Evolutionary conservation across 2,329 filamentous ascomycete species (phyloP).

Genomic region (Colletotrichum tropicale): DNA sequence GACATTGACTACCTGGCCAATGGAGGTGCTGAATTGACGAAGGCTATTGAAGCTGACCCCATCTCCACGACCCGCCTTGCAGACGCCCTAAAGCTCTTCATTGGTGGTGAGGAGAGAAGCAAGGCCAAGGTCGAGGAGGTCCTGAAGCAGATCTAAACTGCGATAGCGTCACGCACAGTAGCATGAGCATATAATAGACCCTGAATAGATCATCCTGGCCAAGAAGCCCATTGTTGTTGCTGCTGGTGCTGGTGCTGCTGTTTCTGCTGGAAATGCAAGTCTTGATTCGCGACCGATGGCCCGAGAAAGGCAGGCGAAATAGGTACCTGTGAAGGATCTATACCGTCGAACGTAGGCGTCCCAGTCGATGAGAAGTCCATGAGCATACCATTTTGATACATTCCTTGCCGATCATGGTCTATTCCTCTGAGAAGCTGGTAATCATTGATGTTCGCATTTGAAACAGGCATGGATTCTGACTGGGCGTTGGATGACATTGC

Average conservation of each 20-base stretch:
- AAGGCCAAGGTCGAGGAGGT: slow-evolving; percentile 39
- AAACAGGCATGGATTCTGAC: neutral
- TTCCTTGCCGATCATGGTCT: neutral
- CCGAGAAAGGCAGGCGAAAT: neutral
- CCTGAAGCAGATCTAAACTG: slow-evolving; percentile 24
- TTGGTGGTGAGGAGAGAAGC: slow-evolving; percentile 40
- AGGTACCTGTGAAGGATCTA: neutral
- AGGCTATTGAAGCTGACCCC: slow-evolving; percentile 43
- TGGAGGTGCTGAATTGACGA: slow-evolving; percentile 44
- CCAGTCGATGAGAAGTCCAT: neutral
- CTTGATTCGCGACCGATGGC: neutral
- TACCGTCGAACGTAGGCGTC: neutral
- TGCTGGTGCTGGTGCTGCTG: neutral
- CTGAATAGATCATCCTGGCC: neutral
- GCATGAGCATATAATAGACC: neutral
- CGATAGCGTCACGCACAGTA: neutral
- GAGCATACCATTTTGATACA: neutral
- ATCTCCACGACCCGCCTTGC: slow-evolving; percentile 39
- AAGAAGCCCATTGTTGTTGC: slow-evolving; percentile 7
- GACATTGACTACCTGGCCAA: slow-evolving; percentile 51
- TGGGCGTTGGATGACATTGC: neutral
- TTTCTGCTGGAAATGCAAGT: neutral
- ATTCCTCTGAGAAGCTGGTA: neutral
- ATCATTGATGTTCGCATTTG: neutral
- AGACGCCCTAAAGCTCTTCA: slow-evolving; percentile 45